Base-by-base conservation (phyloP, 495 filamentous ascomycete species). In the Cercophora newfieldiana region DNA sequence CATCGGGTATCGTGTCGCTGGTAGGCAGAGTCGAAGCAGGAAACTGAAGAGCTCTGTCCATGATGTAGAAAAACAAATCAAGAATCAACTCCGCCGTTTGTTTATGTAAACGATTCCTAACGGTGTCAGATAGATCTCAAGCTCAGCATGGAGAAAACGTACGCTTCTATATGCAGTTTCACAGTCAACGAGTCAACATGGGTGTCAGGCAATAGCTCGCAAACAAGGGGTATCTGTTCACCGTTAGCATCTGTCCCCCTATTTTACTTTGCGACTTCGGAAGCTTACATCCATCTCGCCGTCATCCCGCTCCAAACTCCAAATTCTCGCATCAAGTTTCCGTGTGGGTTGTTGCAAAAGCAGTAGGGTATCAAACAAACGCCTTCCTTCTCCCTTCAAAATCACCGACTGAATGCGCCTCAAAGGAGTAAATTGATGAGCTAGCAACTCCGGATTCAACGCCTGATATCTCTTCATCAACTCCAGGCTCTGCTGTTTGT, bases 311-410 rank as follows among this genome's bases (percentile, higher is more conserved):
- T 85, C 77, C 26, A 92, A 67, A 5, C 78, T 80, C 92, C 92
- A 96, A 24, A 94, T 74, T 0, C 71, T 65, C 7, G 74, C 24
- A 67, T 91, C 85, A 7, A 93, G 78, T 0, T 72, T 65, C 16
- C 76, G 69, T 1, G 74, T 65, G 0, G 80, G 75, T 26, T 86
- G 83, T 65, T 96, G 92, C 53, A 94, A 77, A 62, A 96, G 82
- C 59, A 96, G 79, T 61, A 95, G 75, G 14, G 89, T 91, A 75
- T 95, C 90, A 72, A 95, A 94, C 31, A 95, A 80, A 22, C 73
- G 76, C 49, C 77, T 74, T 21, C 66, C 50, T 4, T 31, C 44
- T 30, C 69, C 60, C 22, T 8, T 29, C 33, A 26, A 75, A 51
- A 81, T 67, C 22, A 77, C 69, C 4, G 79, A 76, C 69, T 90